Evolutionary conservation across 192 early-diverging fungal species (phyloP), one percentile per base, ranked within the genome.

Genomic region (Backusella australiensis): DNA sequence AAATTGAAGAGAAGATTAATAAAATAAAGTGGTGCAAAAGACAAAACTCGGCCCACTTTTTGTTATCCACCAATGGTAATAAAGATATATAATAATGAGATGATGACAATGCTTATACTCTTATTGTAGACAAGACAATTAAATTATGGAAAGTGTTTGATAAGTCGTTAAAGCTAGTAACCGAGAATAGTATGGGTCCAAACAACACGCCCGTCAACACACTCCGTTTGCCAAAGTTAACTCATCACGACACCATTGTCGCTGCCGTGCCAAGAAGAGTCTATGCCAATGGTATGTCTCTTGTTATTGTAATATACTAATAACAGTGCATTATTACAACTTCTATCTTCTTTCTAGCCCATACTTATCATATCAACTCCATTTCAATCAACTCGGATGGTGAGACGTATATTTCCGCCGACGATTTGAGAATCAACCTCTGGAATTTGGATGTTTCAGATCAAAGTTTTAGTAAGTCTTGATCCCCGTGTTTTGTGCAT

Each of bases 1-100:
- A 97, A 83, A 97, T 97, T 71, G 96, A 97, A 83, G 96, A 97
- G 79, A 97, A 97, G 82, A 97, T 97, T 80, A 97, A 97, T 85
- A 95, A 96, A 78, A 97, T 97, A 81, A 89, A 96, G 81, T 97
- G 96, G 96, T 94, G 94, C 86, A 89, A 90, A 76, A 87, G 92
- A 26, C 93, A 95, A 83, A 96, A 96, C 84, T 88, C 94, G 41
- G 92, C 95, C 36, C 95, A 95, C 80, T 97, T 94, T 79, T 87
- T 97, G 81, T 86, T 97, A 67, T 95, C 95, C 14, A 96, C 95
- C 41, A 97, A 97, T 84, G 93, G 92, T 94, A 75, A 34, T 12
- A 4, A 6, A 21, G 46, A 34, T 17, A 39, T 42, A 5, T 38
- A n/a, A n/a, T 49, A 15, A 17, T 44, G 6, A 8, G 42, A 3